Evolutionary conservation across 2,329 filamentous ascomycete genomes (phyloP).

Genomic region (Cercospora citrullina): DNA sequence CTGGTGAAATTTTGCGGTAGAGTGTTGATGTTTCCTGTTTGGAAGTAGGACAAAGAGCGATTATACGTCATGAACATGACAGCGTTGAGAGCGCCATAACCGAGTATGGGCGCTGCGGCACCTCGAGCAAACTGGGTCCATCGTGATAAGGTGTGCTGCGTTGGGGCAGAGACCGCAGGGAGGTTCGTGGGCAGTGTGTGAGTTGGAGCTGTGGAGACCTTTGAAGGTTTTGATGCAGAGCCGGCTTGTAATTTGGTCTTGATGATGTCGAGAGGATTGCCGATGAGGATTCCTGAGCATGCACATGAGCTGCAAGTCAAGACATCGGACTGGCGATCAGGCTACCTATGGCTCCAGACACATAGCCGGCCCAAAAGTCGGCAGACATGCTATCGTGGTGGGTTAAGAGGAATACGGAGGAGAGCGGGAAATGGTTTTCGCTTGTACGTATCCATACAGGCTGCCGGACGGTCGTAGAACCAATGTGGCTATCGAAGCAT

Average conservation of each 20-base stretch:
- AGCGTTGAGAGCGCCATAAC: slow-evolving; percentile 81
- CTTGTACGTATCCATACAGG: slow-evolving; percentile 10
- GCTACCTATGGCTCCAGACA: slow-evolving; percentile 70
- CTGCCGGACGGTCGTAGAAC: not conserved
- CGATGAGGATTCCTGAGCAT: slow-evolving; percentile 68
- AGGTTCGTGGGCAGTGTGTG: not conserved
- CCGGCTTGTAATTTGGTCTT: slow-evolving; percentile 80
- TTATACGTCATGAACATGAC: slow-evolving; percentile 85
- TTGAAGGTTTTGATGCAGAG: slow-evolving; percentile 18
- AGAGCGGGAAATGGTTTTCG: not conserved
- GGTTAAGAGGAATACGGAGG: not conserved
- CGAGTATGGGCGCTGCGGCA: slow-evolving; percentile 79
- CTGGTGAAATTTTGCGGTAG: slow-evolving; percentile 14
- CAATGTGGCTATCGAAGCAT: not conserved
- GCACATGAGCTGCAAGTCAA: slow-evolving; percentile 7
- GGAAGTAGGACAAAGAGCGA: slow-evolving; percentile 68
- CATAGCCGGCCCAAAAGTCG: slow-evolving; percentile 92
- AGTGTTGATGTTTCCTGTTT: slow-evolving; percentile 31
- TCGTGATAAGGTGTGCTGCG: slow-evolving; percentile 14
- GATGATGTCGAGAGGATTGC: slow-evolving; percentile 70
- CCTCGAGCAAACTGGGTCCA: slow-evolving; percentile 52
- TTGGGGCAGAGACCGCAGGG: not conserved
- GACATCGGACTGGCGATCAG: not conserved
- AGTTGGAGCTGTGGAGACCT: slow-evolving; percentile 17
- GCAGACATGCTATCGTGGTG: slow-evolving; percentile 62